phyloP scores from a whole-genome alignment of 176 grass and related monocot species.

The Juncus inflexus region DNA sequence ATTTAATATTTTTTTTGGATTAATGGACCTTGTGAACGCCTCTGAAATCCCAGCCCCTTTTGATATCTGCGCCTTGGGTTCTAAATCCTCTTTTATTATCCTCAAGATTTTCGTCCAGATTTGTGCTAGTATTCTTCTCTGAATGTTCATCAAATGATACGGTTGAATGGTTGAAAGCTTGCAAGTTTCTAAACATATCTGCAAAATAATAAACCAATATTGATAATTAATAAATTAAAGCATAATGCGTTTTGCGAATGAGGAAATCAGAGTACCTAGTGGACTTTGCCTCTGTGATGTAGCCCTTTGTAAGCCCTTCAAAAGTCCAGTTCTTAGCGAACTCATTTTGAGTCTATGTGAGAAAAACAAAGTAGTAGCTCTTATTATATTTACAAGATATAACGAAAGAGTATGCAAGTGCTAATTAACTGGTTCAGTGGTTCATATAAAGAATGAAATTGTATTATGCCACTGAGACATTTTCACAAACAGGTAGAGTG shows the following conservation, averaged over 20 bases:
- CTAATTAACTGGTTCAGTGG: background rate
- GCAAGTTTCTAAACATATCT: conserved; percentile 43
- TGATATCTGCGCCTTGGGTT: conserved; percentile 54
- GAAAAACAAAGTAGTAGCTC: no score
- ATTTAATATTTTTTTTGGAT: background rate
- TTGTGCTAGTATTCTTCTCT: conserved; percentile 26
- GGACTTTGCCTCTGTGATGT: conserved; percentile 27
- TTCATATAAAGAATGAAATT: background rate
- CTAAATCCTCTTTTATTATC: conserved; percentile 47
- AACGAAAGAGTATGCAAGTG: background rate
- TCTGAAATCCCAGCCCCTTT: conserved; percentile 69
- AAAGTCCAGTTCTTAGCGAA: conserved; percentile 34
- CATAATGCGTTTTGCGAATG: background rate
- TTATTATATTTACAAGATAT: no score
- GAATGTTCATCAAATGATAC: conserved; percentile 45
- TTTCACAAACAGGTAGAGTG: conserved; percentile 8
- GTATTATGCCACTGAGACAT: background rate
- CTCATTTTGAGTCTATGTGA: conserved; percentile 43
- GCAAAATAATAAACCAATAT: conserved; percentile 18
- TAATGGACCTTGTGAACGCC: conserved; percentile 68
- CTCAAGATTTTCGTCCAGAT: conserved; percentile 20
- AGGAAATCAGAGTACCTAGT: conserved; percentile 35
- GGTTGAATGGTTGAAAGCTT: conserved; percentile 51
- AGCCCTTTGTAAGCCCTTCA: conserved; percentile 36
- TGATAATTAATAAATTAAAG: conserved; percentile 13